phyloP scores from a whole-genome alignment of 768 basidiomycete genomes.

The Gloeopeniophorella convolvens region DNA sequence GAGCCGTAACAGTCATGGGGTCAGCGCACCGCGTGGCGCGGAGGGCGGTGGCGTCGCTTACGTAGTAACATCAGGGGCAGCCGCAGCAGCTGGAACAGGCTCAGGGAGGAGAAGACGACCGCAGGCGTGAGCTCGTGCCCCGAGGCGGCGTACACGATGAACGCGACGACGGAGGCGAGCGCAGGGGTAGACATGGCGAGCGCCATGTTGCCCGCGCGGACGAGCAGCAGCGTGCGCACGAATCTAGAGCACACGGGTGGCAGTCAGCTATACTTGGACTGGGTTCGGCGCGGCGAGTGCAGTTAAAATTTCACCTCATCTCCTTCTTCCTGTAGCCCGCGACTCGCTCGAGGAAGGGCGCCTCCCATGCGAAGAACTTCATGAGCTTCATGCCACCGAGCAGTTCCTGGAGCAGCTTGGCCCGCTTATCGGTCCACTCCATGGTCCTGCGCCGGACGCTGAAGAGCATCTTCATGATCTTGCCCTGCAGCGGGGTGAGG shows the following conservation, averaged over 20 bases:
- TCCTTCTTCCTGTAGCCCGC: constrained; percentile 65
- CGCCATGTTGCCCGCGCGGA: constrained; percentile 62
- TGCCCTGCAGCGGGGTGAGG: constrained; percentile 65
- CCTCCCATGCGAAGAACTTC: constrained; percentile 89
- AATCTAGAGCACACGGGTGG: constrained; percentile 37
- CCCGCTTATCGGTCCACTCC: constrained; percentile 86
- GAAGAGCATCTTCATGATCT: constrained; percentile 70
- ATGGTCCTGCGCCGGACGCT: constrained; percentile 64
- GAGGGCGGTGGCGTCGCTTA: constrained; percentile 23
- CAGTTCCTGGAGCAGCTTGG: constrained; percentile 84
- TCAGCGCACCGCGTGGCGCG: neutral
- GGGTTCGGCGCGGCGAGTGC: neutral
- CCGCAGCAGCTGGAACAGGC: constrained; percentile 77
- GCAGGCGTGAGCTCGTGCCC: constrained; percentile 66
- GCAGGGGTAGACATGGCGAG: constrained; percentile 67
- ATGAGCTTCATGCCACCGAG: constrained; percentile 86
- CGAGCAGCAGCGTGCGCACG: constrained; percentile 58
- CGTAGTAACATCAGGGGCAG: constrained; percentile 73
- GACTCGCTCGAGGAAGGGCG: constrained; percentile 71
- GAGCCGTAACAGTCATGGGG: too few species aligned
- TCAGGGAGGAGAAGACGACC: constrained; percentile 76
- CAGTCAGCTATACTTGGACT: constrained; percentile 7
- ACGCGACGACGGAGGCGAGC: constrained; percentile 71
- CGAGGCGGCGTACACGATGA: constrained; percentile 68
- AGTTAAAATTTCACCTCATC: constrained; percentile 37